These are phyloP conservation scores for Aspergillus alliaceus DNA, from an alignment of 2,329 filamentous ascomycete species.

Conservation along the genomic window DNA sequence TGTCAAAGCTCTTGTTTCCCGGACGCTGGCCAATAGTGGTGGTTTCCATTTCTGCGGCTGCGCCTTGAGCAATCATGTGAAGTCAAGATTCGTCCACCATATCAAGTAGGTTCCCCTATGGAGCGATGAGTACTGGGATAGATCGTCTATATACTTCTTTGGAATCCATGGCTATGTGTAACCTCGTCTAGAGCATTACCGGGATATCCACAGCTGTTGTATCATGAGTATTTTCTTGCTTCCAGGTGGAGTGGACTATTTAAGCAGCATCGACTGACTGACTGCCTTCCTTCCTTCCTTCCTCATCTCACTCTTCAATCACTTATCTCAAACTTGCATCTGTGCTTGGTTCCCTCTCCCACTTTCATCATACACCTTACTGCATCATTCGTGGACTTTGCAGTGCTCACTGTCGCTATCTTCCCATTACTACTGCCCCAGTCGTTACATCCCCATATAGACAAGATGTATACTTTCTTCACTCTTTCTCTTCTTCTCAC, in stretches of 20 bases:
- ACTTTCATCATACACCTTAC: background rate
- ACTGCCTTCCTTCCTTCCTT: background rate
- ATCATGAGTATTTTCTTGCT: background rate
- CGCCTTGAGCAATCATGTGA: background rate
- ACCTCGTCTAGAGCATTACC: background rate
- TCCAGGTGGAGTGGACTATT: background rate
- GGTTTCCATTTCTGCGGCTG: no score
- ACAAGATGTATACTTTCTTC: background rate
- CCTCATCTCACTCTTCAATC: background rate
- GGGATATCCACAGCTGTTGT: background rate
- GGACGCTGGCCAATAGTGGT: background rate
- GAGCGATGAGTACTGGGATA: background rate
- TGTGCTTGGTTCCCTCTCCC: background rate
- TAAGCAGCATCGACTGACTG: conserved; percentile 1
- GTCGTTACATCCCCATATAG: background rate
- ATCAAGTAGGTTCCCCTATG: background rate
- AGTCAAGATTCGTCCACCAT: background rate
- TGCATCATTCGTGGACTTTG: background rate
- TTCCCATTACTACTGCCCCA: background rate
- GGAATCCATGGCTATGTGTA: background rate
- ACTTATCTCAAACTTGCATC: background rate
- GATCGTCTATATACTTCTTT: background rate
- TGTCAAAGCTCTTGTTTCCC: background rate
- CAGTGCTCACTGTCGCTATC: background rate
- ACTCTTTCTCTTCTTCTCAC: background rate